phyloP scores from a whole-genome alignment of 2,329 filamentous ascomycete genomes.

The Zymoseptoria tritici region DNA sequence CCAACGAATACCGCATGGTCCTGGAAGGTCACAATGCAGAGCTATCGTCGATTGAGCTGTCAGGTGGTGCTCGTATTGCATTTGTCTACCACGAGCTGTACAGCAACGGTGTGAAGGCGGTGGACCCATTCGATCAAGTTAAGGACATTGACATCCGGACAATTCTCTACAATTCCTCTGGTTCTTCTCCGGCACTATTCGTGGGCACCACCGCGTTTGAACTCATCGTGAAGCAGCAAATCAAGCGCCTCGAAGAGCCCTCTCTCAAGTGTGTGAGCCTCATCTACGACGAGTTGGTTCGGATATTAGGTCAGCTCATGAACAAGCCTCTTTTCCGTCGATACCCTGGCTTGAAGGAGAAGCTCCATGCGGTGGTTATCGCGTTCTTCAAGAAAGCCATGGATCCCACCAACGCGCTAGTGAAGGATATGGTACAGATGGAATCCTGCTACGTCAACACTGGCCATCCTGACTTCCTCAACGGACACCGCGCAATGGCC shows the following conservation, averaged over 20 bases:
- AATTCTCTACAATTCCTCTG: conserved; percentile 98
- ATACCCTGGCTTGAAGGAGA: conserved; percentile 93
- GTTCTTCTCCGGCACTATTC: conserved; percentile 90
- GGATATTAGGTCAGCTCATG: conserved; percentile 84
- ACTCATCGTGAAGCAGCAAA: conserved; percentile 96
- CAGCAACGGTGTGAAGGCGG: conserved; percentile 91
- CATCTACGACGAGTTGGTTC: conserved; percentile 94
- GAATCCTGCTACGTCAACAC: conserved; percentile 98
- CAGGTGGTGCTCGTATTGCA: conserved; percentile 93
- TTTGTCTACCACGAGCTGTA: conserved; percentile 99
- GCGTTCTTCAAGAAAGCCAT: conserved; percentile 96
- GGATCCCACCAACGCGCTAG: conserved; percentile 96
- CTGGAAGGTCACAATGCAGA: conserved; percentile 96
- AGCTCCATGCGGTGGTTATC: conserved; percentile 89
- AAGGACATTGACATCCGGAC: conserved; percentile 97
- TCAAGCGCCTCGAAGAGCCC: conserved; percentile 90
- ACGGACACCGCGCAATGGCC: conserved; percentile 94
- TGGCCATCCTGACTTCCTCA: conserved; percentile 94
- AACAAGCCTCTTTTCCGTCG: conserved; percentile 83
- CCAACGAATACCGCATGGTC: conserved; percentile 93
- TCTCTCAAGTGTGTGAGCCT: conserved; percentile 95
- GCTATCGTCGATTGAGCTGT: conserved; percentile 86
- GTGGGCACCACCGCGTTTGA: conserved; percentile 98
- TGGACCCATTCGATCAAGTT: conserved; percentile 94
- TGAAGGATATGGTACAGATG: conserved; percentile 88